phyloP scores from a whole-genome alignment of 306 rosid genomes.

The Astragalus membranaceus region DNA sequence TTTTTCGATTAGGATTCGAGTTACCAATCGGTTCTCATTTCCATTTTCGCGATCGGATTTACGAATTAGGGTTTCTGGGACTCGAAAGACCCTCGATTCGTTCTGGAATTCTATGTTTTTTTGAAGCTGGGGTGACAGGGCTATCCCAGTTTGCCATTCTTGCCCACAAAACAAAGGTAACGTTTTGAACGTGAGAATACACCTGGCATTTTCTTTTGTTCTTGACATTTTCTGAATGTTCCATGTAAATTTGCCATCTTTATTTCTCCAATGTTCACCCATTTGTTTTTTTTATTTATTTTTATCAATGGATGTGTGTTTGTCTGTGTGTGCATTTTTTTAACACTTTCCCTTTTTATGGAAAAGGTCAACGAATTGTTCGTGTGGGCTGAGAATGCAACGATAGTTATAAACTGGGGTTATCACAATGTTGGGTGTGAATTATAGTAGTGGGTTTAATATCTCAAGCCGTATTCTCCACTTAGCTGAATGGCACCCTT shows the following conservation, averaged over 20 bases:
- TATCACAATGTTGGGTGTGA: constrained; percentile 64
- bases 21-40: background rate
- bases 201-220: constrained; percentile 9
- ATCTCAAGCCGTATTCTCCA: constrained; percentile 50
- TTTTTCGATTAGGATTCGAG: background rate
- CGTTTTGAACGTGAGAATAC: background rate
- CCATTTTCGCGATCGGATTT: background rate
- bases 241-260: constrained; percentile 17
- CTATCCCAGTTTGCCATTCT: constrained; percentile 5
- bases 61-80: constrained; percentile 13
- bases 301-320: background rate
- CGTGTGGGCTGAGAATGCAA: constrained; percentile 39
- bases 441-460: constrained; percentile 37
- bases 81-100: constrained; percentile 19
- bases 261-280: constrained; percentile 2
- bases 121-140: background rate
- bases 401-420: constrained; percentile 52
- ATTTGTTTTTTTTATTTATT: constrained; percentile 5
- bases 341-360: constrained; percentile 3
- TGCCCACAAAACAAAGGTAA: constrained; percentile 26
- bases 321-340: background rate
- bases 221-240: constrained; percentile 27
- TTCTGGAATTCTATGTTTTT: constrained; percentile 11
- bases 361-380: constrained; percentile 65
- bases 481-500: constrained; percentile 97